phyloP scores from a whole-genome alignment of 331 rosid genomes.

The Malus hybrid region DNA sequence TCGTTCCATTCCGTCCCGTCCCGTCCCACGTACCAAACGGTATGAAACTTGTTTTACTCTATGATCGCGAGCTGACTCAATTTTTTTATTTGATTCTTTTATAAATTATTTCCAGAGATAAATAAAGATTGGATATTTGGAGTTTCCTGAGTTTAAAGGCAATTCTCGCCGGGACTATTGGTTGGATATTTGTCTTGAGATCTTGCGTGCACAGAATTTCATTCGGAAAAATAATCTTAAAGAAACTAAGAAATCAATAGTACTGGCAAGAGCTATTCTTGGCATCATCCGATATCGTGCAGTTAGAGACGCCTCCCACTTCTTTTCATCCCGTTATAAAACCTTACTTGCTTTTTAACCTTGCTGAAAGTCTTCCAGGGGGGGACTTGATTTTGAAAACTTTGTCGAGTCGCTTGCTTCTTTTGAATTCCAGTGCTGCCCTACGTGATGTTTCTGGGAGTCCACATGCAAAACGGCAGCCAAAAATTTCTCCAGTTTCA shows the following conservation, averaged over 20 bases:
- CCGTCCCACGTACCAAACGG: no score
- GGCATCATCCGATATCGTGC: slow-evolving; percentile 73
- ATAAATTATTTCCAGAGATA: slow-evolving; percentile 45
- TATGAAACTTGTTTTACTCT: background rate
- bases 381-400: slow-evolving; percentile 80
- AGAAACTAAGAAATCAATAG: slow-evolving; percentile 60
- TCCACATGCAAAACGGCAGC: slow-evolving; percentile 36
- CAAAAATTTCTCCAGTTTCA: slow-evolving; percentile 40
- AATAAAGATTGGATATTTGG: slow-evolving; percentile 30
- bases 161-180: slow-evolving; percentile 82
- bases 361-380: slow-evolving; percentile 81
- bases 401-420: slow-evolving; percentile 41
- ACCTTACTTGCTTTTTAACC: slow-evolving; percentile 62
- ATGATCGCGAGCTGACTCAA: slow-evolving; percentile 3
- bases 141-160: slow-evolving; percentile 88
- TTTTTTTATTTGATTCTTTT: slow-evolving; percentile 12
- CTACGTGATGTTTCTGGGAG: slow-evolving; percentile 40
- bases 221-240: slow-evolving; percentile 54
- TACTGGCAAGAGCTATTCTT: slow-evolving; percentile 62
- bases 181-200: slow-evolving; percentile 85
- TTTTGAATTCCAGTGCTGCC: slow-evolving; percentile 30
- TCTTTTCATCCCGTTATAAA: slow-evolving; percentile 55
- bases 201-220: slow-evolving; percentile 58
- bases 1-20: no score
- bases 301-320: slow-evolving; percentile 65